Percentiles rank a stretch among this genome's conserved stretches.
phyloP scores from a whole-genome alignment of 2,329 filamentous ascomycete species.

The Pseudodiploospora longispora region DNA sequence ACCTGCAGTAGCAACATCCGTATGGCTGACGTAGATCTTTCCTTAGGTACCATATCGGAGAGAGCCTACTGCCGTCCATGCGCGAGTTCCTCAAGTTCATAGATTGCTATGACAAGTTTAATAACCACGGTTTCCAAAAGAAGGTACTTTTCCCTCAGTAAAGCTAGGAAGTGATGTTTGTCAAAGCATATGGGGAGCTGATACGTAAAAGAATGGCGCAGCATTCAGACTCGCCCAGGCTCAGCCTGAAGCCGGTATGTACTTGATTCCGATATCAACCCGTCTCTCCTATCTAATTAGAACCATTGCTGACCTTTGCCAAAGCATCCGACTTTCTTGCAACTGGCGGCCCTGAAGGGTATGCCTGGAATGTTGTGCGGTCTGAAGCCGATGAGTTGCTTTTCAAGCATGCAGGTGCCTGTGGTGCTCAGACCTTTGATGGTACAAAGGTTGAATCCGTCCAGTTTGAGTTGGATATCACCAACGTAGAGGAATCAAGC shows the following conservation, averaged over 20 bases:
- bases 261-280: not conserved
- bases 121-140: slow-evolving; percentile 28
- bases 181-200: not conserved
- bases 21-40: not conserved
- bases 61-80: slow-evolving; percentile 28
- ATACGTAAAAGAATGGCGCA: slow-evolving; percentile 18
- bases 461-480: slow-evolving; percentile 14
- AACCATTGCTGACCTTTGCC: not conserved
- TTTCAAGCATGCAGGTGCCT: slow-evolving; percentile 30
- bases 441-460: slow-evolving; percentile 25
- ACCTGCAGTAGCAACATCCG: not conserved
- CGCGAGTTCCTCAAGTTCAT: slow-evolving; percentile 35
- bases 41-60: slow-evolving; percentile 25
- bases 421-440: slow-evolving; percentile 33
- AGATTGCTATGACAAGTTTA: slow-evolving; percentile 31
- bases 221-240: slow-evolving; percentile 27
- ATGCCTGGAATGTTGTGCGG: slow-evolving; percentile 37
- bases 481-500: no score
- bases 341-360: slow-evolving; percentile 25
- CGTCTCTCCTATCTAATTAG: not conserved
- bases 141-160: slow-evolving; percentile 20
- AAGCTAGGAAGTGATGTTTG: no score
- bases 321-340: slow-evolving; percentile 30
- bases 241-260: slow-evolving; percentile 24
- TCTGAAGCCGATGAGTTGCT: slow-evolving; percentile 37